Evolutionary conservation across 495 filamentous ascomycete species (phyloP).

Genomic region (Trichoderma orchidacearum): DNA sequence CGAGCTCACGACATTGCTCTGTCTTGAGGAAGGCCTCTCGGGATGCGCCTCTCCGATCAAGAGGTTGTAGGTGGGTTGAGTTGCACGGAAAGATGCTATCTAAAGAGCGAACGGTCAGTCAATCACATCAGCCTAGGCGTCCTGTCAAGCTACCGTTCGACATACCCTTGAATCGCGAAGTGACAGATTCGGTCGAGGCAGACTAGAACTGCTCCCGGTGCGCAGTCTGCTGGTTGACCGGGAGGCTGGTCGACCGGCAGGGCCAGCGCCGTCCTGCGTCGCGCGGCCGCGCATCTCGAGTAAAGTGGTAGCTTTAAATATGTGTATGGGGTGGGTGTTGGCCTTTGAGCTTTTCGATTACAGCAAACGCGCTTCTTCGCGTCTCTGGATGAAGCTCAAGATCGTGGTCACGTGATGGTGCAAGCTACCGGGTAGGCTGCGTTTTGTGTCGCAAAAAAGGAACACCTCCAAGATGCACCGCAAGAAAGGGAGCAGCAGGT

Average conservation of each 20-base stretch:
- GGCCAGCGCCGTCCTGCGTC: conserved; percentile 1
- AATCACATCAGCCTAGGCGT: not conserved
- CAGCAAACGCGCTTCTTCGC: not conserved
- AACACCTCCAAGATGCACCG: too few relatives aligned
- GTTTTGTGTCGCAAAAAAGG: too few relatives aligned
- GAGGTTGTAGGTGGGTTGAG: conserved; percentile 49
- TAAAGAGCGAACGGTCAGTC: not conserved
- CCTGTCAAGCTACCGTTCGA: conserved; percentile 1
- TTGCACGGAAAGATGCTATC: conserved; percentile 24
- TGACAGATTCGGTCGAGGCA: conserved; percentile 15
- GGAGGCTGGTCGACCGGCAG: conserved; percentile 5
- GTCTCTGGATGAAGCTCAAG: not conserved
- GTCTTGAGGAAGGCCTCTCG: conserved; percentile 20
- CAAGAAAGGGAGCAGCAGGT: too few relatives aligned
- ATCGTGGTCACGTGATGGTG: not conserved
- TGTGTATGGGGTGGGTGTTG: not conserved
- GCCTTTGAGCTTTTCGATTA: not conserved
- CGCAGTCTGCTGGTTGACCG: conserved; percentile 18
- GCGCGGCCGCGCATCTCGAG: conserved; percentile 6
- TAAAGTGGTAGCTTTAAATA: too few relatives aligned
- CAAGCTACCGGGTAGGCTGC: not conserved
- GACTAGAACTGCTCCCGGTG: conserved; percentile 17
- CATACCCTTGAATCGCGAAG: conserved; percentile 30
- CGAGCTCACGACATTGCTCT: conserved; percentile 9
- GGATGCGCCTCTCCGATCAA: conserved; percentile 34